Evolutionary conservation across 371 early-diverging fungal species (phyloP), one percentile per base, ranked within the genome.

Genomic region (Entomophthora muscae): DNA sequence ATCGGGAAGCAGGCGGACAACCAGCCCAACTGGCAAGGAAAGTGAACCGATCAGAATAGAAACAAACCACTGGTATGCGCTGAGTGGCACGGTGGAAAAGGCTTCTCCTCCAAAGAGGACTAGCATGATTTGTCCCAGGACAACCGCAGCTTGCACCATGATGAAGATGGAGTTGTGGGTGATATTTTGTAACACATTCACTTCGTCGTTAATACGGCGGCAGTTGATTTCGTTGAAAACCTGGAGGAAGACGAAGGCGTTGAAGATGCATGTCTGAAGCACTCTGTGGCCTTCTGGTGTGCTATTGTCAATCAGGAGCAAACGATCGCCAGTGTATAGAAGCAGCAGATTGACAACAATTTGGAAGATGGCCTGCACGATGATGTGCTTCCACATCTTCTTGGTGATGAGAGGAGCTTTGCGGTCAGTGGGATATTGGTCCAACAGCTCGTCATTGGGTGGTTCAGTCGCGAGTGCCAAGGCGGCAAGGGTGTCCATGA

Each of bases 401-500:
- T 64, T 62, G 22, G 76, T 75, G 65, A 89, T 81, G 58, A 89
- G 66, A 1, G 86, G 84, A 3, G 79, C 79, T 7, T 73, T 77
- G 31, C 77, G 76, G 24, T 76, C 69, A 58, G 83, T 80, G 2
- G 90, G 90, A 26, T 66, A 61, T 32, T 83, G 75, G 28, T 82
- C 68, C 21, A 88, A 64, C 2, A 86, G 66, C 21, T 85, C 82
- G 10, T 72, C 63, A 0, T 82, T 82, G 7, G 89, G 89, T 3
- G 80, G 75, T 66, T 89, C 88, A 0, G 86, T 85, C 1, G 89
- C 88, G 0, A 89, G 71, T 0, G 84, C 86, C 7, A 89, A 67
- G 22, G 90, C 85, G 10, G 83, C 88, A 56, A 89, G 73, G 1
- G 85, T 85, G 70, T 89, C 87, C 86, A 88, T 88, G 54, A 87